Evolutionary conservation across 2,329 filamentous ascomycete species (phyloP), one percentile per base, ranked within the genome.

Genomic region (Escovopsis weberi): DNA sequence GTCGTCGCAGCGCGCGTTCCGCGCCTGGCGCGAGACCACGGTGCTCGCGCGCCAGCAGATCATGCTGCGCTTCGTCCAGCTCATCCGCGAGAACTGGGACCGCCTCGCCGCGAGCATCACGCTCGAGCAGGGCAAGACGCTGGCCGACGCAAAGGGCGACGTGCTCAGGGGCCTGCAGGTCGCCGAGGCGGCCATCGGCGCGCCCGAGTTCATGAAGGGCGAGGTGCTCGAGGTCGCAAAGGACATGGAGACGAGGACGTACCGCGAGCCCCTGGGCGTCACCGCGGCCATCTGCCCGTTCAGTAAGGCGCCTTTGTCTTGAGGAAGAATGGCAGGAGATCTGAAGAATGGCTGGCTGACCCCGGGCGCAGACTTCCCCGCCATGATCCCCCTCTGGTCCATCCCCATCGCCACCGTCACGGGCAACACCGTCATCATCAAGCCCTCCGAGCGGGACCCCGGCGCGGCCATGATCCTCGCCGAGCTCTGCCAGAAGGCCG

Each of bases 361-460:
- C 18, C 4, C 26, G 39, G 28, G 15, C 15, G 2, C 47, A 85
- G 80, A 91, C 69, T 91, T 91, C 66, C 85, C 85, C 37, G 85
- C 85, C 53, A 93, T 93, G 85, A 91, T 93, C 60, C 85, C 85
- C 4, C 72, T 93, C n/a, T 93, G 85, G 85, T 86, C 76, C 47
- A 87, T 93, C 48, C 85, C 85, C 34, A 83, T 91, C 53, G 85
- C 85, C 38, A 85, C 84, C 37, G 75, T 88, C 26, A 86, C 82
- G 15, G 85, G 85, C 41, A 93, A 93, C 68, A 88, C 83, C 12
- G 69, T 87, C 45, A 76, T 93, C 51, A 69, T 93, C 53, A 93
- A 93, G 72, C 85, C 85, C 9, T 89, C 85, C 1, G 85, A 93
- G 67, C 78, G 85, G 45, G 85, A 89, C 55, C 85, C 85, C 8